These are phyloP conservation scores for Mytilinidion resinicola DNA, from an alignment of 495 filamentous ascomycete genomes.

Conservation along the genomic window DNA sequence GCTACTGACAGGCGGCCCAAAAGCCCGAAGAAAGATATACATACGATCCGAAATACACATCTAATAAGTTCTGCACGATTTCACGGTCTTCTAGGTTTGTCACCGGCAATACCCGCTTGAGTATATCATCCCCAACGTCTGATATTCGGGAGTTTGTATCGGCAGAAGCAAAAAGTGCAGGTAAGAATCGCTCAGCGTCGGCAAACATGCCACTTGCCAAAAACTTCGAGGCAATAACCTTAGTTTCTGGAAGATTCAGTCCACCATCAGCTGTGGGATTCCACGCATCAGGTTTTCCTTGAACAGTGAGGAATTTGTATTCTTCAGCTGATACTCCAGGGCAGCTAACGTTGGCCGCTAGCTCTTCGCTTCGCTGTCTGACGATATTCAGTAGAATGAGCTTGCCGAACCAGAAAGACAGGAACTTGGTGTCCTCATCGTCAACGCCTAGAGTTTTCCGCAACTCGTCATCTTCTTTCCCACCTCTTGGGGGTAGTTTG, in stretches of 20 bases:
- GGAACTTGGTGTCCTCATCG: constrained; percentile 62
- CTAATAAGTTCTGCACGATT: constrained; percentile 58
- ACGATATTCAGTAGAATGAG: constrained; percentile 62
- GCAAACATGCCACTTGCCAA: constrained; percentile 78
- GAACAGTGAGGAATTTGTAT: constrained; percentile 64
- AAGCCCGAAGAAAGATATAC: neutral
- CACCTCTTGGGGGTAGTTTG: constrained; percentile 66
- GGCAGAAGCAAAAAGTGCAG: constrained; percentile 72
- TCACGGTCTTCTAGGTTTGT: constrained; percentile 64
- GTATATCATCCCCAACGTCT: constrained; percentile 71
- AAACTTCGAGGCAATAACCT: constrained; percentile 61
- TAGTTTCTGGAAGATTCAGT: constrained; percentile 60
- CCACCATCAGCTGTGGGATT: constrained; percentile 52
- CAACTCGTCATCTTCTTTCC: constrained; percentile 65
- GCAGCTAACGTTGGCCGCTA: constrained; percentile 39
- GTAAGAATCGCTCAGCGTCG: constrained; percentile 73
- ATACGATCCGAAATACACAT: constrained; percentile 49
- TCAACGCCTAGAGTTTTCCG: constrained; percentile 61
- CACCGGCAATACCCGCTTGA: constrained; percentile 63
- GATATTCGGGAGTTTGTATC: constrained; percentile 77
- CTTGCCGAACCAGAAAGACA: constrained; percentile 73
- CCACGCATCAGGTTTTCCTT: constrained; percentile 64
- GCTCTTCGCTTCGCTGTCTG: constrained; percentile 4
- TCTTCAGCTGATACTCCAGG: constrained; percentile 67
- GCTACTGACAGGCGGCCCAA: too few species aligned